A percentile compares a stretch with the other conserved stretches of the same genome.
Evolutionary conservation across 768 basidiomycete genomes (phyloP).

Genomic region (Sistotremastrum niveocremeum): DNA sequence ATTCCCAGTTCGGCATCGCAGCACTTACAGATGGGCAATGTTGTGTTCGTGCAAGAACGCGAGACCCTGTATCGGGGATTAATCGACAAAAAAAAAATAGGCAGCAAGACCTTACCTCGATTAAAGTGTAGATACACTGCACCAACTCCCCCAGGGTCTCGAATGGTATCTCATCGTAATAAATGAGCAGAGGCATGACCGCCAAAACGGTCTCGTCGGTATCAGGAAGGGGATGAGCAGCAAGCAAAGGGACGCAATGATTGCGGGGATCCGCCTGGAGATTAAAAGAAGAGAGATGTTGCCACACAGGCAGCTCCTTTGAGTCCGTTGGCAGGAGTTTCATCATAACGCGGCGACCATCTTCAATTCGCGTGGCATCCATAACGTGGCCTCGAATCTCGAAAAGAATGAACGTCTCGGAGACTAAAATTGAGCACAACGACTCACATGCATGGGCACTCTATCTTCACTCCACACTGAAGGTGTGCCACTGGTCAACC

Average conservation of each 20-base stretch:
- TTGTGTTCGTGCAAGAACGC: constrained; percentile 22
- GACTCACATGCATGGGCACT: no score
- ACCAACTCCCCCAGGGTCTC: constrained; percentile 19
- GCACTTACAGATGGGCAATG: constrained; percentile 22
- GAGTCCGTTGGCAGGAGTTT: no score
- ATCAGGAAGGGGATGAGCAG: constrained; percentile 11
- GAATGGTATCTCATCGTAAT: constrained; percentile 13
- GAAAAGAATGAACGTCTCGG: no score
- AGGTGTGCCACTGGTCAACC: no score
- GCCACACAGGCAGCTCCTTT: no score
- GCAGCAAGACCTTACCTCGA: constrained; percentile 15
- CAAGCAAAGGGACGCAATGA: constrained; percentile 17
- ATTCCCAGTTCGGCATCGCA: no score
- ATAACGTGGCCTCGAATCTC: no score
- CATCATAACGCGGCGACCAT: no score
- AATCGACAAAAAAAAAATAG: not conserved
- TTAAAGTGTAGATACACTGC: constrained; percentile 17
- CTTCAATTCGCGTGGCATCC: no score
- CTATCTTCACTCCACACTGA: no score
- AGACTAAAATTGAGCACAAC: no score
- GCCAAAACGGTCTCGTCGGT: constrained; percentile 7
- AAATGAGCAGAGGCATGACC: constrained; percentile 17
- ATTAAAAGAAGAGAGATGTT: constrained; percentile 8
- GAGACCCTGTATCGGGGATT: constrained; percentile 13
- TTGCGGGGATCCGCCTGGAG: constrained; percentile 13